These are phyloP conservation scores for Alnus rubra DNA, from an alignment of 306 rosid species.

Conservation along the genomic window DNA sequence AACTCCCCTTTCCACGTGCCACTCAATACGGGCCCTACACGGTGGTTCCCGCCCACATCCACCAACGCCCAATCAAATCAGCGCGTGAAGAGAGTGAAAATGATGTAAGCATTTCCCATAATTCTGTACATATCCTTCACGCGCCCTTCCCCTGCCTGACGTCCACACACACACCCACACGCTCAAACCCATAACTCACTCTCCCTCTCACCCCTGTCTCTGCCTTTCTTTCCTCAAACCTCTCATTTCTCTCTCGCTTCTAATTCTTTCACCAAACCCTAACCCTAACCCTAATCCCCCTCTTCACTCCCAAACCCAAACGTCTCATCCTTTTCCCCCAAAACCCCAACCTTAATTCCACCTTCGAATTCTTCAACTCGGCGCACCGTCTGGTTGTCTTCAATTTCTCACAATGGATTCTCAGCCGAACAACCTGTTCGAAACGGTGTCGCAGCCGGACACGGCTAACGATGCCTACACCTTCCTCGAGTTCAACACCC, in stretches of 20 bases:
- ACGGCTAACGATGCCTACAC: conserved; percentile 95
- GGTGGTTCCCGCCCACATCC: neutral
- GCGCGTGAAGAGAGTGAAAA: neutral
- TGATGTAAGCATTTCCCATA: neutral
- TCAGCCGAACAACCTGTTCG: conserved; percentile 78
- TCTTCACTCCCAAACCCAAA: neutral
- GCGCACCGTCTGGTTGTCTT: neutral
- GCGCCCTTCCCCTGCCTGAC: neutral
- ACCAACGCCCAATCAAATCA: neutral
- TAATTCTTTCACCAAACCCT: conserved; percentile 53
- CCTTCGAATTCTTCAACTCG: conserved; percentile 21
- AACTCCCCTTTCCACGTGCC: no score
- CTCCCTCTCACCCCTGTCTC: conserved; percentile 25
- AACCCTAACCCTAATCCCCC: conserved; percentile 55
- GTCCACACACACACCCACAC: neutral
- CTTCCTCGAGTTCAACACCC: conserved; percentile 95
- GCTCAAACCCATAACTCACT: conserved; percentile 7
- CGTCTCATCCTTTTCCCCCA: conserved; percentile 3
- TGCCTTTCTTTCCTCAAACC: conserved; percentile 8
- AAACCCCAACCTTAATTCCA: conserved; percentile 42
- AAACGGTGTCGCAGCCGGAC: conserved; percentile 97
- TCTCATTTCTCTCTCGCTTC: conserved; percentile 12
- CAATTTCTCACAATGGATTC: conserved; percentile 65
- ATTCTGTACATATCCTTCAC: neutral
- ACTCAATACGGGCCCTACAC: neutral